A percentile compares a stretch with the other conserved stretches of the same genome.
phyloP scores from a whole-genome alignment of 2,329 filamentous ascomycete genomes.

The Claviceps humidiphila region DNA sequence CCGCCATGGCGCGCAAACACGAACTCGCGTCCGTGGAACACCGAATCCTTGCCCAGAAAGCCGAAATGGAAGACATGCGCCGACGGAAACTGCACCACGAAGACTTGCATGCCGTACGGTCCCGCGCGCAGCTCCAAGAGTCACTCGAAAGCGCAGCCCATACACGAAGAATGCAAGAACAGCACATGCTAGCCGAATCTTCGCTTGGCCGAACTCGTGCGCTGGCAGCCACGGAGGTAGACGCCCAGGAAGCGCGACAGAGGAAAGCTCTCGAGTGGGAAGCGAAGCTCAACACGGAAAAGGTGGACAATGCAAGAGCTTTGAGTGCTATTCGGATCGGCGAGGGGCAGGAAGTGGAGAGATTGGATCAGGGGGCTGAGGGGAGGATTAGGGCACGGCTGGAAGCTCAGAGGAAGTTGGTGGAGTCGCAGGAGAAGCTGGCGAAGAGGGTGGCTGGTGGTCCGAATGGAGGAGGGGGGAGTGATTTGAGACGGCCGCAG shows the following conservation, averaged over 20 bases:
- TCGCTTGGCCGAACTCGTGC: constrained; percentile 29
- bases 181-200: constrained; percentile 33
- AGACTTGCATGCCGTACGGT: constrained; percentile 30
- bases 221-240: constrained; percentile 32
- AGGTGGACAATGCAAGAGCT: constrained; percentile 34
- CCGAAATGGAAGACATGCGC: constrained; percentile 38
- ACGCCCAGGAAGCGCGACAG: constrained; percentile 30
- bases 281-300: constrained; percentile 29
- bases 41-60: constrained; percentile 34
- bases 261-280: constrained; percentile 36
- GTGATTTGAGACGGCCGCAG: constrained; percentile 32
- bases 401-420: constrained; percentile 38
- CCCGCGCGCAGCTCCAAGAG: constrained; percentile 35
- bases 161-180: constrained; percentile 28
- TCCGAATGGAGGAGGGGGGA: constrained; percentile 7
- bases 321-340: constrained; percentile 34
- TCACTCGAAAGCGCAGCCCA: constrained; percentile 19
- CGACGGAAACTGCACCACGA: constrained; percentile 31
- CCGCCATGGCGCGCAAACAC: constrained; percentile 33
- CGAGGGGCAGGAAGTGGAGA: constrained; percentile 38
- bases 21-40: constrained; percentile 39
- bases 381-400: constrained; percentile 30
- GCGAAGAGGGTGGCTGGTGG: constrained; percentile 31
- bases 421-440: constrained; percentile 31
- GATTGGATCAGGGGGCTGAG: constrained; percentile 33